phyloP scores from a whole-genome alignment of 2,329 filamentous ascomycete genomes.

The Volutella citrinella region DNA sequence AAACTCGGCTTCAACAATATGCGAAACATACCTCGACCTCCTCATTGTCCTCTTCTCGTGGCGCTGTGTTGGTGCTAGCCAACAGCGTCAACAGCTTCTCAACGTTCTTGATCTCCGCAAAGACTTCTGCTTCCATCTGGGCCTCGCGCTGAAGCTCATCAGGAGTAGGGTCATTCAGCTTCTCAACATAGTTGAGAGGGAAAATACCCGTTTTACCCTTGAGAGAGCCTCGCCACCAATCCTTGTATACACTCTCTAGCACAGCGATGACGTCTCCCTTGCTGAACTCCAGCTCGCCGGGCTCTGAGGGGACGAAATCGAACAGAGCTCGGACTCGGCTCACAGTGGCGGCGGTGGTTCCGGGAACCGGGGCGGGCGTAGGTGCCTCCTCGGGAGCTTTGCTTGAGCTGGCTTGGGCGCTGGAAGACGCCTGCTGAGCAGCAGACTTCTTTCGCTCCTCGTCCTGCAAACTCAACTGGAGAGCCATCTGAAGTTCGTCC shows the following conservation, averaged over 20 bases:
- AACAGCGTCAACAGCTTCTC: constrained; percentile 78
- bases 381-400: constrained; percentile 41
- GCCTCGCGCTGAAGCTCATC: constrained; percentile 95
- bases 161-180: constrained; percentile 87
- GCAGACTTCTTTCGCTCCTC: constrained; percentile 61
- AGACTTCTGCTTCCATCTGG: constrained; percentile 80
- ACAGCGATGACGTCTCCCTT: constrained; percentile 98
- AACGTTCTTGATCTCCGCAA: constrained; percentile 62
- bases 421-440: constrained; percentile 33
- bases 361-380: constrained; percentile 62
- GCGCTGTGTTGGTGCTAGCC: constrained; percentile 78
- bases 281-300: constrained; percentile 91
- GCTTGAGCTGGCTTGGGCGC: constrained; percentile 33
- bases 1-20: not conserved
- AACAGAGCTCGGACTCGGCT: constrained; percentile 90
- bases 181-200: constrained; percentile 97
- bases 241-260: constrained; percentile 95
- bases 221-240: constrained; percentile 98
- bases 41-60: constrained; percentile 88
- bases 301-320: constrained; percentile 91
- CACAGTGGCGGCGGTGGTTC: constrained; percentile 93
- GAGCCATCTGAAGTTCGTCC: constrained; percentile 93
- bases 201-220: constrained; percentile 97
- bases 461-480: constrained; percentile 89
- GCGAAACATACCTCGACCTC: constrained; percentile 73